Base-by-base conservation (phyloP, 2,329 filamentous ascomycete genomes). In the Anisogramma anomala region DNA sequence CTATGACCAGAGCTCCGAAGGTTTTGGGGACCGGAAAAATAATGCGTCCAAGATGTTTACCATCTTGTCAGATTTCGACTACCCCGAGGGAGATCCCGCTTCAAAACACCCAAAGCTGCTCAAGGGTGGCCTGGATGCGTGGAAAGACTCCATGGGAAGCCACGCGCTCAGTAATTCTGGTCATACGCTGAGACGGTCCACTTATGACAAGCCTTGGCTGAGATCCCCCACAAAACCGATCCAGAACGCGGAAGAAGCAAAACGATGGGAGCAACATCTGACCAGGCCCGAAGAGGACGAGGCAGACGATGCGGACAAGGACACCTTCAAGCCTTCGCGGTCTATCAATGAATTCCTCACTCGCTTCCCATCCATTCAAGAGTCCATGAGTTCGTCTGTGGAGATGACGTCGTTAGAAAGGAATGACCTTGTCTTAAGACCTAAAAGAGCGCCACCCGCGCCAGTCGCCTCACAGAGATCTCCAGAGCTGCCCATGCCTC, bases 31-130 rank as follows among this genome's bases (percentile, higher is more conserved):
- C 13, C 47, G 45, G 14, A 49, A 48, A 58, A 64, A 53, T 54
- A 74, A 78, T n/a, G 60, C 95, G 15, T 69, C 79, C 49, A 79
- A 79, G 13, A 66, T 98, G 10, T 78, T 82, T 53, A 79, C 86
- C 48, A 87, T 89, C 1, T 65, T 98, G 3, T 78, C 79, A 39
- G 79, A 91, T 43, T 93, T 88, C 60, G 94, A 88, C 50, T 83
- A 82, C 43, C 78, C 46, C 14, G 39, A 33, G 4, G 47, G 41
- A 17, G 43, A 39, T 18, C 39, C 43, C 27, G 42, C 50, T 22
- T 46, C 30, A 19, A 70, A 77, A 19, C 71, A 74, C 3, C 88
- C 89, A 0, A 83, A 86, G 41, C 68, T 98, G 23, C 66, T 98
- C 1, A 67, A 74, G 39, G 91, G 91, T 14, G 91, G 91, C 0